Evolutionary conservation across 2,329 filamentous ascomycete species (phyloP).

Genomic region (Trichoderma sp.): DNA sequence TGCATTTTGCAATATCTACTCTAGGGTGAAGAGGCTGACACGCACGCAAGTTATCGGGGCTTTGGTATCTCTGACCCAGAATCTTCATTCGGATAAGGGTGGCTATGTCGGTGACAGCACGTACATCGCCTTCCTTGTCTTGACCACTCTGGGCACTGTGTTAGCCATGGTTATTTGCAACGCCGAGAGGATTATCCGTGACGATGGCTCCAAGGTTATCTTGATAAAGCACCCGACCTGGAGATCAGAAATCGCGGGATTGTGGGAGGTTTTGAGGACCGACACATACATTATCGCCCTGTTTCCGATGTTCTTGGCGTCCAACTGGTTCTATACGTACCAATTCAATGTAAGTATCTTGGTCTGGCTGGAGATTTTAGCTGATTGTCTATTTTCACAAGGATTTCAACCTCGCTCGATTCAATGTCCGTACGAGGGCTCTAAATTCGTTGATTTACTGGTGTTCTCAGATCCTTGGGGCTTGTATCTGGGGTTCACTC

Average conservation of each 20-base stretch:
- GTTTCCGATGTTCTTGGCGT: slow-evolving; percentile 58
- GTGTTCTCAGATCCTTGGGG: slow-evolving; percentile 59
- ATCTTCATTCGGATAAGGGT: slow-evolving; percentile 54
- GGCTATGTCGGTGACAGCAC: slow-evolving; percentile 71
- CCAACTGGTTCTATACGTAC: slow-evolving; percentile 61
- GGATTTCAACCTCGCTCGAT: slow-evolving; percentile 51
- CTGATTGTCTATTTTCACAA: background rate
- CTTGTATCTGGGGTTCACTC: slow-evolving; percentile 50
- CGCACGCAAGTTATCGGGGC: slow-evolving; percentile 70
- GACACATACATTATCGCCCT: slow-evolving; percentile 73
- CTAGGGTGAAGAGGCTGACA: background rate
- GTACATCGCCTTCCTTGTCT: slow-evolving; percentile 76
- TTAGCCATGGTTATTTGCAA: slow-evolving; percentile 72
- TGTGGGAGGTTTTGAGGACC: slow-evolving; percentile 70
- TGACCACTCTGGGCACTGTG: slow-evolving; percentile 44
- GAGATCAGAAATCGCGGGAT: slow-evolving; percentile 75
- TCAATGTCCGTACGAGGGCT: slow-evolving; percentile 58
- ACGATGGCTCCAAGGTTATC: slow-evolving; percentile 78
- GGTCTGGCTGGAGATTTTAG: background rate
- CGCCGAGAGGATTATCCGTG: slow-evolving; percentile 71
- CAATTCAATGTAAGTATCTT: slow-evolving; percentile 57
- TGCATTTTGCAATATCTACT: slow-evolving; percentile 39
- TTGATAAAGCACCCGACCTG: slow-evolving; percentile 89
- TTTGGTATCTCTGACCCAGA: slow-evolving; percentile 67
- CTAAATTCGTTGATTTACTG: slow-evolving; percentile 60